Evolutionary conservation across 495 filamentous ascomycete species (phyloP).

Genomic region (Annulohypoxylon stygium): DNA sequence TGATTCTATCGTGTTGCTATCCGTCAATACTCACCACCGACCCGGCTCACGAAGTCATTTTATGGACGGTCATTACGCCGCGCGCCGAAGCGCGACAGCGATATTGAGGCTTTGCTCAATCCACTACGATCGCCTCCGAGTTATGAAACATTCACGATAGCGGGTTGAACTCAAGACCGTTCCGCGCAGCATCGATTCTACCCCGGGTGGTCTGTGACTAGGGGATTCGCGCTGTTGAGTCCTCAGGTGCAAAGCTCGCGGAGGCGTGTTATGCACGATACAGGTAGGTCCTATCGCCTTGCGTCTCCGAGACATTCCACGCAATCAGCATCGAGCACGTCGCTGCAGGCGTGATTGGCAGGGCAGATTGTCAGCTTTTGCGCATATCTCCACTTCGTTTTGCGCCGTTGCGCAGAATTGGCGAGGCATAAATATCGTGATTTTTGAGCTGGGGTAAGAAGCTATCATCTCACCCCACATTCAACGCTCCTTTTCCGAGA

Average conservation of each 20-base stretch:
- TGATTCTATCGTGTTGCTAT: slow-evolving; percentile 18
- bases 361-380: slow-evolving; percentile 35
- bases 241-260: slow-evolving; percentile 23
- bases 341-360: slow-evolving; percentile 44
- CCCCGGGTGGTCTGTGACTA: background rate
- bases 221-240: slow-evolving; percentile 22
- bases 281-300: slow-evolving; percentile 21
- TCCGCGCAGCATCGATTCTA: background rate
- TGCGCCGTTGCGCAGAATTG: slow-evolving; percentile 51
- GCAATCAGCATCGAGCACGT: slow-evolving; percentile 44
- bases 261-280: slow-evolving; percentile 34
- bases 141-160: background rate
- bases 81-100: slow-evolving; percentile 36
- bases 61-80: slow-evolving; percentile 12
- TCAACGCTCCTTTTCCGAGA: slow-evolving; percentile 22
- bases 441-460: slow-evolving; percentile 2
- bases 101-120: slow-evolving; percentile 27
- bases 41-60: slow-evolving; percentile 21
- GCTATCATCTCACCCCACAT: slow-evolving; percentile 18
- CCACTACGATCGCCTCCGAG: slow-evolving; percentile 22
- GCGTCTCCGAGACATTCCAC: slow-evolving; percentile 33
- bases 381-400: slow-evolving; percentile 49
- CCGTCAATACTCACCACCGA: slow-evolving; percentile 8
- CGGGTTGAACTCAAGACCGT: slow-evolving; percentile 1
- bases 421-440: slow-evolving; percentile 43